Evolutionary conservation across 2,329 filamentous ascomycete species (phyloP).

Genomic region (Sporothrix inflata): DNA sequence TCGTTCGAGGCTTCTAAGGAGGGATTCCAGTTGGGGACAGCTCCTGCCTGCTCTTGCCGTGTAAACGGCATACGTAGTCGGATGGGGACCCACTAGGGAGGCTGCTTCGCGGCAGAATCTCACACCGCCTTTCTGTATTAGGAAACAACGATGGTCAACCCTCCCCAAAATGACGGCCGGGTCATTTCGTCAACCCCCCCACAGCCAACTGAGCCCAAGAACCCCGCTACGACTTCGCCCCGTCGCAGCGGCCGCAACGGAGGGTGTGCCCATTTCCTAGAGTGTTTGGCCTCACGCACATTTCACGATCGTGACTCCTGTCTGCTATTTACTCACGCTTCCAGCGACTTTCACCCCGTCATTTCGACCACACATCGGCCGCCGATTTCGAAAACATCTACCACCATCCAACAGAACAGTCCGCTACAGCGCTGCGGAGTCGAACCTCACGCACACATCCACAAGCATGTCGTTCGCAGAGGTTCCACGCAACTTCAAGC

Average conservation of each 20-base stretch:
- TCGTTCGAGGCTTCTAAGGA: neutral
- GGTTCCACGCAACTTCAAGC: conserved; percentile 92
- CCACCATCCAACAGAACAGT: neutral
- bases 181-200: conserved; percentile 4
- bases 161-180: neutral
- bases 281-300: neutral
- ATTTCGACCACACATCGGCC: neutral
- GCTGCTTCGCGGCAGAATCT: conserved; percentile 28
- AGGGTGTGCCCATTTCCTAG: neutral
- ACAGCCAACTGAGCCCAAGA: conserved; percentile 20
- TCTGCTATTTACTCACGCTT: neutral
- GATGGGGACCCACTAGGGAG: neutral
- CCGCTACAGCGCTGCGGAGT: neutral
- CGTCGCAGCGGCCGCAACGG: conserved; percentile 2
- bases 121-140: conserved; percentile 31
- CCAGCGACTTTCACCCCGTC: neutral
- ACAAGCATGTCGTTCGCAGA: conserved; percentile 49
- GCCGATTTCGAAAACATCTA: neutral
- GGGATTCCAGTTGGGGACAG: conserved; percentile 1
- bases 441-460: neutral
- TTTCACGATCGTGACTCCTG: neutral
- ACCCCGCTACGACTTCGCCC: conserved; percentile 28
- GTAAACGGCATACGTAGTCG: conserved; percentile 56
- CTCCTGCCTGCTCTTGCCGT: neutral
- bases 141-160: neutral